Percentiles rank a stretch among this genome's conserved stretches.
phyloP scores from a whole-genome alignment of 1,139 yeast genomes.

The Geotrichum restrictum region DNA sequence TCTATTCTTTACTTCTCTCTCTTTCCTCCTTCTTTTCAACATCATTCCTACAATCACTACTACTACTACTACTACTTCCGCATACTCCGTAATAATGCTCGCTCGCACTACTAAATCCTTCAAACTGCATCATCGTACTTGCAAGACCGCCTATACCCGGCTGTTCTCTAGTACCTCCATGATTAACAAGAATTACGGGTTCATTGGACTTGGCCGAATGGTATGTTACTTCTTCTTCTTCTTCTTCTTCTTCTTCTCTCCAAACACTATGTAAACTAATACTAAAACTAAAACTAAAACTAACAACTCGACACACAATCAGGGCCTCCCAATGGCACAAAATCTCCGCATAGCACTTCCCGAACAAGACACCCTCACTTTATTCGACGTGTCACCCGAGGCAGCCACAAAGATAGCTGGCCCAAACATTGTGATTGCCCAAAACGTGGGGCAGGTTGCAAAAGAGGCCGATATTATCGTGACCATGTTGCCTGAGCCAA shows the following conservation, averaged over 20 bases:
- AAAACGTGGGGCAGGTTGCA: constrained; percentile 43
- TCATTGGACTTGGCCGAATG: constrained; percentile 57
- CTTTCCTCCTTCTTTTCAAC: too few species aligned
- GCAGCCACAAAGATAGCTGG: background rate
- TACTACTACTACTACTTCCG: too few species aligned
- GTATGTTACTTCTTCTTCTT: constrained; percentile 27
- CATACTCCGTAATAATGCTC: too few species aligned
- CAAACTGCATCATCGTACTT: background rate
- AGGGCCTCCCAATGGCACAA: constrained; percentile 54
- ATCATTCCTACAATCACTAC: too few species aligned
- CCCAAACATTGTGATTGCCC: constrained; percentile 22
- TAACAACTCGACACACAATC: constrained; percentile 22
- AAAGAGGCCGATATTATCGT: constrained; percentile 35
- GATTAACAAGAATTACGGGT: constrained; percentile 1
- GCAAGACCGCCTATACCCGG: background rate
- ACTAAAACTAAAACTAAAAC: too few species aligned
- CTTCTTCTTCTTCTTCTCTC: constrained; percentile 30
- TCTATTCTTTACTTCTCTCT: too few species aligned
- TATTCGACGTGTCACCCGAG: constrained; percentile 4
- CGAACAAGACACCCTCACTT: constrained; percentile 36
- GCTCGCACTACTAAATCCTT: too few species aligned
- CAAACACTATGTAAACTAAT: too few species aligned
- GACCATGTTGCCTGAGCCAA: constrained; percentile 61
- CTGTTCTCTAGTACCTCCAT: background rate
- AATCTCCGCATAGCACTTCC: constrained; percentile 48